Conservation (phyloP, 306 rosid species). For the Morella rubra region DNA sequence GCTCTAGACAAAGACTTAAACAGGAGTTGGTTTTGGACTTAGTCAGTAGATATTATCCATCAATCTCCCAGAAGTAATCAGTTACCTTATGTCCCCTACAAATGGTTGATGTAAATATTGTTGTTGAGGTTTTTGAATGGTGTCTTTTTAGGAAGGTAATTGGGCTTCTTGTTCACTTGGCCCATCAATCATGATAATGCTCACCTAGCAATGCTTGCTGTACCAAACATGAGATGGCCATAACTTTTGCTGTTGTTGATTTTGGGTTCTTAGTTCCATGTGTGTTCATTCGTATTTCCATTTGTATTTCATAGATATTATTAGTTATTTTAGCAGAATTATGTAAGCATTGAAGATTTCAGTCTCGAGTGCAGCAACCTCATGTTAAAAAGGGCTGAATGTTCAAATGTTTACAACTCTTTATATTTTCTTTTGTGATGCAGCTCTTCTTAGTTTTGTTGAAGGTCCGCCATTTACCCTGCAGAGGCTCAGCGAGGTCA, state of each 20-base stretch:
- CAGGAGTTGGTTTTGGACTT: not conserved
- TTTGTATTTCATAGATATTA: not conserved
- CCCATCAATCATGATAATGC: not conserved
- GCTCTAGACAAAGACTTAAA: slow-evolving; percentile 1
- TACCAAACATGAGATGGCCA: not conserved
- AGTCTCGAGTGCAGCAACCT: not conserved
- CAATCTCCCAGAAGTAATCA: not conserved
- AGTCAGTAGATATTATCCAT: not conserved
- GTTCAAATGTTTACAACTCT: not conserved
- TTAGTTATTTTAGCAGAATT: not conserved
- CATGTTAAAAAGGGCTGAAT: not conserved
- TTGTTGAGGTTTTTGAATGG: not conserved
- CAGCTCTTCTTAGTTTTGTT: slow-evolving; percentile 71
- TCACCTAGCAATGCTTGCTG: not conserved
- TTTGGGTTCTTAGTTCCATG: not conserved
- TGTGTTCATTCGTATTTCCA: not conserved
- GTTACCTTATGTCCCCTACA: not conserved
- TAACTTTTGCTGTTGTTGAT: not conserved
- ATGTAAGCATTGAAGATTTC: not conserved
- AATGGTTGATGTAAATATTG: not conserved
- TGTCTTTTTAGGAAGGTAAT: not conserved
- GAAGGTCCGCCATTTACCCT: slow-evolving; percentile 96
- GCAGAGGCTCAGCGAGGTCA: slow-evolving; percentile 94
- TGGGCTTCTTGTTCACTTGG: not conserved
- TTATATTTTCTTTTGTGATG: slow-evolving; percentile 34